Conservation (phyloP, 352 stramenopile species). For the Saprolegnia parasitica region DNA sequence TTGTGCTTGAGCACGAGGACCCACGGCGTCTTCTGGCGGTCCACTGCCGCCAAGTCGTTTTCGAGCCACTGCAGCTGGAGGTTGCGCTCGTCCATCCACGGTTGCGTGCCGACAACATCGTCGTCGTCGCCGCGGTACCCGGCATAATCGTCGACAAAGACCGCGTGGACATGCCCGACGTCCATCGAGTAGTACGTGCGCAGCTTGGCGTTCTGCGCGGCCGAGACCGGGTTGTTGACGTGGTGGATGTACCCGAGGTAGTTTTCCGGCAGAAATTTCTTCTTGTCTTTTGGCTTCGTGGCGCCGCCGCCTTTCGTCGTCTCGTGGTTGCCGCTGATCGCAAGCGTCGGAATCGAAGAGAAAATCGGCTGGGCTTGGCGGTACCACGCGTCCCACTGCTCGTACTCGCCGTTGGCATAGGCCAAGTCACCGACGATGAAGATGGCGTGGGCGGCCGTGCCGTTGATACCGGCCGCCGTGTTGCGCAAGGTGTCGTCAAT, state of each 20-base stretch:
- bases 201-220: slow-evolving; percentile 35
- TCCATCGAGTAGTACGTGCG: slow-evolving; percentile 54
- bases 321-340: slow-evolving; percentile 68
- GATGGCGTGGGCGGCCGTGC: slow-evolving; percentile 40
- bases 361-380: slow-evolving; percentile 47
- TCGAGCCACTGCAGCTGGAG: slow-evolving; percentile 35
- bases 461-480: slow-evolving; percentile 26
- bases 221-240: slow-evolving; percentile 49
- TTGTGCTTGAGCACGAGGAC: slow-evolving; percentile 42
- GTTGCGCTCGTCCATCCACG: slow-evolving; percentile 39
- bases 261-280: slow-evolving; percentile 31
- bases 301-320: slow-evolving; percentile 40
- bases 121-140: slow-evolving; percentile 36
- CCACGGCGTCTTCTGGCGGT: slow-evolving; percentile 38
- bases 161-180: slow-evolving; percentile 49
- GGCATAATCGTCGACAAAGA: slow-evolving; percentile 65
- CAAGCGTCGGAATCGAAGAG: slow-evolving; percentile 42
- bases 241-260: slow-evolving; percentile 49
- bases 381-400: slow-evolving; percentile 71
- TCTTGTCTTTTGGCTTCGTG: slow-evolving; percentile 11
- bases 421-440: slow-evolving; percentile 57
- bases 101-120: slow-evolving; percentile 40
- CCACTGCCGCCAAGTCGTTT: slow-evolving; percentile 32
- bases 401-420: slow-evolving; percentile 61
- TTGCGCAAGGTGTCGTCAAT: slow-evolving; percentile 1